Percentiles rank a stretch among this genome's conserved stretches.
phyloP scores from a whole-genome alignment of 768 basidiomycete species.

The Mycena indigotica region DNA sequence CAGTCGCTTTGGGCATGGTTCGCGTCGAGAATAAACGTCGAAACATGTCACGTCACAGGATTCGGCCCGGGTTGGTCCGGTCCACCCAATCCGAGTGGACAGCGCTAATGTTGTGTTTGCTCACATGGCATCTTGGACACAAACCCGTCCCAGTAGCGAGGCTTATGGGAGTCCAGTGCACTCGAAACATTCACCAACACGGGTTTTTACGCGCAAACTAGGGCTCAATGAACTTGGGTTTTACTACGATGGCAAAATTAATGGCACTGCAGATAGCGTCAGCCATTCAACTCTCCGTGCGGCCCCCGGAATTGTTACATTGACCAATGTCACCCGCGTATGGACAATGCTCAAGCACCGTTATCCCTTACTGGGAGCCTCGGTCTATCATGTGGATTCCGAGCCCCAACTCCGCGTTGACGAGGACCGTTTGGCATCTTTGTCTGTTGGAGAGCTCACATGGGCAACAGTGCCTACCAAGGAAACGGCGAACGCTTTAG shows the following conservation, averaged over 20 bases:
- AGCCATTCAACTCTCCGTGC: slow-evolving; percentile 36
- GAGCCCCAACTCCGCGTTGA: slow-evolving; percentile 45
- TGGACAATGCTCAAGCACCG: slow-evolving; percentile 52
- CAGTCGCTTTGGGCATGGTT: slow-evolving; percentile 68
- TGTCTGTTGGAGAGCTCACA: slow-evolving; percentile 41
- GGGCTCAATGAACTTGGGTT: slow-evolving; percentile 43
- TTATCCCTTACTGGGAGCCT: slow-evolving; percentile 52
- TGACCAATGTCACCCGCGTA: slow-evolving; percentile 39
- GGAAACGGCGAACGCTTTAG: slow-evolving; percentile 36
- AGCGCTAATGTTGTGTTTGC: not conserved
- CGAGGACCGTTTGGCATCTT: slow-evolving; percentile 36
- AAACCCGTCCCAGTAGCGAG: no score
- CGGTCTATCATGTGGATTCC: slow-evolving; percentile 35
- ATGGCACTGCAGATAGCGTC: slow-evolving; percentile 47
- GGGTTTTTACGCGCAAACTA: slow-evolving; percentile 40
- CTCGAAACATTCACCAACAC: not conserved
- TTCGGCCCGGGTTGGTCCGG: no score
- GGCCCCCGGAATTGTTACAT: slow-evolving; percentile 20
- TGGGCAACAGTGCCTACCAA: slow-evolving; percentile 35
- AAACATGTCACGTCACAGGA: not conserved
- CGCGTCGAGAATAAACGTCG: slow-evolving; percentile 1
- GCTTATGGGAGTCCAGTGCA: no score
- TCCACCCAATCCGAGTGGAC: no score
- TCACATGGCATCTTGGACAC: slow-evolving; percentile 14
- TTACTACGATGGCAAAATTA: slow-evolving; percentile 44